These are phyloP conservation scores for Dittrichia graveolens DNA, from an alignment of 129 eudicot species.

Conservation along the genomic window DNA sequence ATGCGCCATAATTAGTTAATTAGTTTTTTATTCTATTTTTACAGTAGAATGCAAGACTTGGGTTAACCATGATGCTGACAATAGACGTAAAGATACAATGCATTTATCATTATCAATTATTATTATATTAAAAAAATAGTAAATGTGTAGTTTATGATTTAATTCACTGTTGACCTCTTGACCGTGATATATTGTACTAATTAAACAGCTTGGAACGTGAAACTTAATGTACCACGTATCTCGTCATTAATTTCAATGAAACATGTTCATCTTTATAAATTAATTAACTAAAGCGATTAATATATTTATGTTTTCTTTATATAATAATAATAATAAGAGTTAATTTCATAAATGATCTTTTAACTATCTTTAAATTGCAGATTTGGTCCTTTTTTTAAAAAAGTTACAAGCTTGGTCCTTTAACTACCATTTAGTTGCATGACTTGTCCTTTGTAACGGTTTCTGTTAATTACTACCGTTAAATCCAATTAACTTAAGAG, in stretches of 20 bases:
- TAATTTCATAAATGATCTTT: no score
- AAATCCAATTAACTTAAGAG: no score
- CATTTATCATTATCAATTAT: not conserved
- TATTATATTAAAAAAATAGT: not conserved
- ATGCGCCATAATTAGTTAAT: no score
- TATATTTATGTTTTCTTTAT: not conserved
- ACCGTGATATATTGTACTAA: constrained; percentile 1
- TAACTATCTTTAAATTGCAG: no score
- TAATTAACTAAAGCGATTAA: not conserved
- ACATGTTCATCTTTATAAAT: constrained; percentile 18
- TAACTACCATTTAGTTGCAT: no score
- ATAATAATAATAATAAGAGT: no score
- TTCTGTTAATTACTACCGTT: no score
- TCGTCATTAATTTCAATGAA: constrained; percentile 2
- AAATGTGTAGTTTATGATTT: not conserved
- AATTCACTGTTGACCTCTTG: not conserved
- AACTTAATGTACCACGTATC: not conserved
- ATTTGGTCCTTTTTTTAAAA: no score
- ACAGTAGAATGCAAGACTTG: no score
- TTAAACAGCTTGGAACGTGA: constrained; percentile 30
- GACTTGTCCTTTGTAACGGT: no score
- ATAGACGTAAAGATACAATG: not conserved
- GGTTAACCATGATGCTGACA: no score
- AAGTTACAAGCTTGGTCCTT: no score
- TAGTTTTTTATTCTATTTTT: not conserved